phyloP scores from a whole-genome alignment of 345 rosid species.

The Gossypium australe region DNA sequence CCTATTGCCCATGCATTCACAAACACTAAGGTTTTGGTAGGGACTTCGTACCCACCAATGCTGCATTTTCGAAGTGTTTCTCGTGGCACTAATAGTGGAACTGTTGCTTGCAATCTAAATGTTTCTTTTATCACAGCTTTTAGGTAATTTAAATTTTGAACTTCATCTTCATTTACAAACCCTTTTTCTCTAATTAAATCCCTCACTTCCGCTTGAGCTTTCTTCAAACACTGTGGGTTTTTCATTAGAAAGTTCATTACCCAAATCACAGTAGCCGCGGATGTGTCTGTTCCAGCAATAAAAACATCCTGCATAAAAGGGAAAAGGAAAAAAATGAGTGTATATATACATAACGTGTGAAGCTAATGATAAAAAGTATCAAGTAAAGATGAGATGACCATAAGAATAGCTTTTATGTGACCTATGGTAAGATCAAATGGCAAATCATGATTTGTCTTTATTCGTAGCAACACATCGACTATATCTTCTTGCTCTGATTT shows the following conservation, averaged over 20 bases:
- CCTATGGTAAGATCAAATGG: slow-evolving; percentile 27
- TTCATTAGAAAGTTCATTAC: neutral
- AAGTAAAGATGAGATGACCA: slow-evolving; percentile 22
- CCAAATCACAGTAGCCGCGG: neutral
- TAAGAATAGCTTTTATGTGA: slow-evolving; percentile 48
- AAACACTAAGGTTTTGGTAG: neutral
- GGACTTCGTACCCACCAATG: slow-evolving; percentile 27
- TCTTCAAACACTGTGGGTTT: neutral
- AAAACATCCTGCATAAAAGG: neutral
- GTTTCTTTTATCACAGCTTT: slow-evolving; percentile 35
- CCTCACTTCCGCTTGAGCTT: neutral
- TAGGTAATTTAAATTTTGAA: slow-evolving; percentile 26
- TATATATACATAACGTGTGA: no score
- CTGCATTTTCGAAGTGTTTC: slow-evolving; percentile 17
- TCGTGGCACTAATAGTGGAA: neutral
- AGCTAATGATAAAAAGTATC: neutral
- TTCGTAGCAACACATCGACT: slow-evolving; percentile 32
- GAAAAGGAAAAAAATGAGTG: neutral
- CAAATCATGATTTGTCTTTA: slow-evolving; percentile 21
- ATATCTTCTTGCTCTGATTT: slow-evolving; percentile 32
- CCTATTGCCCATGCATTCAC: neutral
- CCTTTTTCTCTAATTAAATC: neutral
- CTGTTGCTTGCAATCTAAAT: slow-evolving; percentile 22
- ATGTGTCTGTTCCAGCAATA: neutral
- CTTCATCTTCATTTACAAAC: slow-evolving; percentile 8